phyloP scores from a whole-genome alignment of 495 filamentous ascomycete species.

The Pseudoneurospora amorphoporcata region DNA sequence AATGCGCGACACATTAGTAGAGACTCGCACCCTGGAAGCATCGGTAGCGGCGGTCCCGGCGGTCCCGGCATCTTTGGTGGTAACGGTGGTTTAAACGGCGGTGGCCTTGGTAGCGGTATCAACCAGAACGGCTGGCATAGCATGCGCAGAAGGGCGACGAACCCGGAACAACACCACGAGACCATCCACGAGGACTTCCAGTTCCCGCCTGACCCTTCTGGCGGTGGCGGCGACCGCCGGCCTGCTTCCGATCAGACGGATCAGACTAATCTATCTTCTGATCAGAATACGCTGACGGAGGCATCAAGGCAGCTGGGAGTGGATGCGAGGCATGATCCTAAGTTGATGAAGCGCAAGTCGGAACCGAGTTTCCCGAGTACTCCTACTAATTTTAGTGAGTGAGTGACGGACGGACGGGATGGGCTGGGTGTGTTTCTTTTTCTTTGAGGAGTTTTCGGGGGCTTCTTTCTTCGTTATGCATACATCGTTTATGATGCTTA shows the following conservation, averaged over 20 bases:
- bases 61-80: no score
- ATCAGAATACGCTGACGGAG: not conserved
- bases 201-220: not conserved
- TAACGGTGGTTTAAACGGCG: not conserved
- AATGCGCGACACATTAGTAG: not conserved
- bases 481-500: not conserved
- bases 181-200: not conserved
- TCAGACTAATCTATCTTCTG: not conserved
- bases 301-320: not conserved
- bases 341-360: not conserved
- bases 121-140: not conserved
- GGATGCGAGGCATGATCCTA: not conserved
- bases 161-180: not conserved
- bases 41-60: not conserved
- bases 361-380: not conserved
- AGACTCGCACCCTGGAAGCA: not conserved
- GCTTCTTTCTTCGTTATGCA: not conserved
- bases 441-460: not conserved
- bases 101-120: not conserved
- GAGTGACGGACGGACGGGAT: conserved; percentile 8
- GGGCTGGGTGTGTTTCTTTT: not conserved
- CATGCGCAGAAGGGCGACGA: not conserved
- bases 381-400: conserved; percentile 8
- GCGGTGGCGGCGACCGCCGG: not conserved
- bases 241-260: not conserved